Base-by-base conservation (phyloP, 78 protist species). In the Dictyostelium capitatum region DNA sequence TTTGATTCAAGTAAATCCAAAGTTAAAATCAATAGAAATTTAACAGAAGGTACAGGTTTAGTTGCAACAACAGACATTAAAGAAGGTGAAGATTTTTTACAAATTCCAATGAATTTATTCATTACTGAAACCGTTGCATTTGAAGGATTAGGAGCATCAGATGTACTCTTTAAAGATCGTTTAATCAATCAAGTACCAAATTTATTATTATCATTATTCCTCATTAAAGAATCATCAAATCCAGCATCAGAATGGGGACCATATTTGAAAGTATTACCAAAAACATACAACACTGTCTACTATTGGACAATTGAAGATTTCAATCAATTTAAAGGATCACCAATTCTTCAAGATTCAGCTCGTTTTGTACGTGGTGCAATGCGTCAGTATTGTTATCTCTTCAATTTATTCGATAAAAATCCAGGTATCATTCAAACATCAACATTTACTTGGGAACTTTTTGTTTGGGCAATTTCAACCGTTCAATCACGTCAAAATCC, bases 401-500 rank as follows among this genome's bases (percentile, higher is more conserved):
- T 77, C 43, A 48, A 79, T 2, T 50, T 87, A 8, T 59, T 77
- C 6, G 65, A 41, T 12, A 79, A 65, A 50, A 85, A 43, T 32
- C 74, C 65, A 19, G 83, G 93, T 37, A 48, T 87, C 15, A 19
- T 91, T n/a, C 43, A 72, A 37, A 79, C 89, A 3, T 51, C 56
- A 8, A 15, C 30, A 6, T 91, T 91, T 56, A 91, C 95, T 11
- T 79, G 80, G 90, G 90, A 82, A 25, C 25, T 51, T 20, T 91
- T 74, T 70, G 30, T 43, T 9, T 91, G 95, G 95, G 89, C 85
- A 12, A 74, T 91, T 4, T 48, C 90, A 6, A 82, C 90, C 14
- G 50, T 91, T 51, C 77, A 81, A 89, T 53, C 78, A 8, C 69
- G 95, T 53, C 95, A 91, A 75, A 91, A 91, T 37, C 81, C 77